Evolutionary conservation across 2,329 filamentous ascomycete species (phyloP), one percentile per base, ranked within the genome.

Genomic region (Sarocladium kiliense): DNA sequence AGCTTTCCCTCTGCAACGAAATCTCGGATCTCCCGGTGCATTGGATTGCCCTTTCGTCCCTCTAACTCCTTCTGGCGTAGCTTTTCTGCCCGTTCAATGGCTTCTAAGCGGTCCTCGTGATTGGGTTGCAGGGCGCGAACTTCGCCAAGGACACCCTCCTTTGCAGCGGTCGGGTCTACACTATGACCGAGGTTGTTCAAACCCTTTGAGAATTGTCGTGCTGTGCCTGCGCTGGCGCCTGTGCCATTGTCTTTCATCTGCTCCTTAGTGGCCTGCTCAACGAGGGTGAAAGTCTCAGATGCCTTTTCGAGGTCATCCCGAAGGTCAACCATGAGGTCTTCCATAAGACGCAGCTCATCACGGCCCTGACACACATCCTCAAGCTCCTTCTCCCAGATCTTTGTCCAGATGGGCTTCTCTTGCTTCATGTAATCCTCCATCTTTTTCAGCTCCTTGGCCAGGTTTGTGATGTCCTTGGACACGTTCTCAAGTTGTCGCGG

Each of bases 361-460:
- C 92, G 86, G 66, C 97, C 94, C 68, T 96, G 91, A 73, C 94
- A 97, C 2, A 99, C 93, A 54, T 93, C 87, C 70, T 97, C 91
- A 45, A 99, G 78, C 70, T 97, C 92, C 73, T 95, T 92, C 80
- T 97, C 93, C 94, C 94, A 99, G 60, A 97, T 96, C 82, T 97
- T 97, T 55, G 91, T 97, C 93, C 94, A 99, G 56, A 97, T 79
- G 0, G 94, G 94, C 71, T 96, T 96, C 79, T 99, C 94, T 47
- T 84, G 83, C 63, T 86, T 87, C 74, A 99, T 82, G 75, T 89
- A 96, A 16, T 96, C 92, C 67, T 96, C 89, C 81, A 99, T 87
- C 74, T 89, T 92, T 80, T 90, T 94, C 59, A 99, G 84, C 66
- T 97, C 92, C 66, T 91, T 87, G 50, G 86, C 88, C 30, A 94